Percentiles rank a stretch among this genome's conserved stretches.
Evolutionary conservation across 331 rosid genomes (phyloP).

Genomic region (Phaseolus coccineus): DNA sequence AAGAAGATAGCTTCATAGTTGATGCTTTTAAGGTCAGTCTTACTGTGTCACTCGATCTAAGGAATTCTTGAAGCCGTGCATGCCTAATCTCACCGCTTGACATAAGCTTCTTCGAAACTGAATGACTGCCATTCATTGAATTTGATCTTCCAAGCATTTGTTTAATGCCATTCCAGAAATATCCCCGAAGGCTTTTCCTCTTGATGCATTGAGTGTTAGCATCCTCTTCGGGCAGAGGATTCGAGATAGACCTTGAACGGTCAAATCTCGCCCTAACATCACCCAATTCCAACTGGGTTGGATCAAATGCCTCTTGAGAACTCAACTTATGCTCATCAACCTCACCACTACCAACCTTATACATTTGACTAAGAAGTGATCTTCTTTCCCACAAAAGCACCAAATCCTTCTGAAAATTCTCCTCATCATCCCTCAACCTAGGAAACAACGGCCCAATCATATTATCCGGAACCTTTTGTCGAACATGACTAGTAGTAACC

Average conservation of each 20-base stretch:
- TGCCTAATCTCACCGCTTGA: constrained; percentile 70
- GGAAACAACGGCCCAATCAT: constrained; percentile 77
- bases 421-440: constrained; percentile 62
- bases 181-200: constrained; percentile 62
- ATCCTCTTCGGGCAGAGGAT: constrained; percentile 53
- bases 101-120: constrained; percentile 59
- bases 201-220: constrained; percentile 40
- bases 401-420: constrained; percentile 63
- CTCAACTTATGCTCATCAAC: constrained; percentile 53
- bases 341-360: constrained; percentile 53
- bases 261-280: constrained; percentile 56
- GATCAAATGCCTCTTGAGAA: constrained; percentile 54
- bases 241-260: constrained; percentile 46
- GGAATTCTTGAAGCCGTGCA: constrained; percentile 75
- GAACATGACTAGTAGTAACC: constrained; percentile 65
- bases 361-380: constrained; percentile 59
- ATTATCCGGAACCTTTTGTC: constrained; percentile 59
- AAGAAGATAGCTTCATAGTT: constrained; percentile 69
- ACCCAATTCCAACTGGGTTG: constrained; percentile 56
- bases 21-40: constrained; percentile 75
- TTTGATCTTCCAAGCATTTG: constrained; percentile 76
- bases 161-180: constrained; percentile 68
- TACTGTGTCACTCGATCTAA: constrained; percentile 64
- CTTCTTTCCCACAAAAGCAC: constrained; percentile 67
- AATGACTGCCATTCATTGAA: constrained; percentile 53